A percentile compares a stretch with the other conserved stretches of the same genome.
Evolutionary conservation across 192 early-diverging fungal genomes (phyloP).

Genomic region (Entophlyctis luteolus): DNA sequence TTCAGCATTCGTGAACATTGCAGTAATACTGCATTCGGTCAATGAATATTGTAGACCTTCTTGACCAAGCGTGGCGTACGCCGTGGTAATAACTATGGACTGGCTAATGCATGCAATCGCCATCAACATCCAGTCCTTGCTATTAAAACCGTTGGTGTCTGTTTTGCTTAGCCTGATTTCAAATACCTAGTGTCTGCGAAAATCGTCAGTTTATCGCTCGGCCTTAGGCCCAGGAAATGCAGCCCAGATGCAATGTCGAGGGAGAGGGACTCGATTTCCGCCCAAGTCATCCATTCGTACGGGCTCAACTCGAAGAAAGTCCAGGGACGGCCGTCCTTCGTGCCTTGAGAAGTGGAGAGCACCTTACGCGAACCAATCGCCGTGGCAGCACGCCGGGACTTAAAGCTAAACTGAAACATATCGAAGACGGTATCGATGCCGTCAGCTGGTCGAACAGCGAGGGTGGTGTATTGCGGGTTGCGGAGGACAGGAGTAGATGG

Average conservation of each 20-base stretch:
- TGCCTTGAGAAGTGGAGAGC: constrained; percentile 61
- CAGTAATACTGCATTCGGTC: constrained; percentile 69
- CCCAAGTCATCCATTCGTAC: constrained; percentile 79
- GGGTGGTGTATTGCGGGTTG: not conserved
- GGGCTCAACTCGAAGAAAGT: constrained; percentile 71
- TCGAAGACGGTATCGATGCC: constrained; percentile 7
- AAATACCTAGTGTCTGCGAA: constrained; percentile 26
- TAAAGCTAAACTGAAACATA: not conserved
- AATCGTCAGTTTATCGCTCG: constrained; percentile 38
- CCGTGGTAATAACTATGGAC: constrained; percentile 73
- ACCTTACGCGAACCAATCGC: constrained; percentile 63
- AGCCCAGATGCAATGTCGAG: constrained; percentile 70
- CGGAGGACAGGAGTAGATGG: not conserved
- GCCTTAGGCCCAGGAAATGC: constrained; percentile 51
- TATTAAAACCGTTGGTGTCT: not conserved
- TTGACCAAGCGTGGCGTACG: constrained; percentile 71
- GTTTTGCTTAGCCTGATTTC: not conserved
- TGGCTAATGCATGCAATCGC: constrained; percentile 68
- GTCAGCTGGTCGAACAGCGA: not conserved
- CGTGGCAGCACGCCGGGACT: not conserved
- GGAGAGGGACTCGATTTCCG: constrained; percentile 51
- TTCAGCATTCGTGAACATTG: constrained; percentile 71
- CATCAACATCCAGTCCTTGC: constrained; percentile 58
- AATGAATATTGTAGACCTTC: constrained; percentile 80
- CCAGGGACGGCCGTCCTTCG: constrained; percentile 75